These are phyloP conservation scores for Penicillium paxilli DNA, from an alignment of 495 filamentous ascomycete genomes.

Conservation along the genomic window DNA sequence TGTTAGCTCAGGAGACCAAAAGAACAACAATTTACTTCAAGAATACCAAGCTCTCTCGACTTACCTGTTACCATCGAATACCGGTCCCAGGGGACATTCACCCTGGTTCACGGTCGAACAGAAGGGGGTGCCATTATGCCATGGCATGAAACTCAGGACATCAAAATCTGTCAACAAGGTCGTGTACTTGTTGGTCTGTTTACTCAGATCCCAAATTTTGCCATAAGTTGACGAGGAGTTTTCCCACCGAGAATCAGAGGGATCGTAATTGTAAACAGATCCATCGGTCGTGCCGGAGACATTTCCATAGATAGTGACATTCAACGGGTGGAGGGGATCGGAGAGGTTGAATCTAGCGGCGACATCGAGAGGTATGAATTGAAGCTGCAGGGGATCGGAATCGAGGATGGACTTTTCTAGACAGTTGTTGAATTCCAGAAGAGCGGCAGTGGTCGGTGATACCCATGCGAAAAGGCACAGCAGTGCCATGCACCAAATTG, in stretches of 20 bases:
- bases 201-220: slow-evolving; percentile 68
- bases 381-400: slow-evolving; percentile 58
- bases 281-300: slow-evolving; percentile 64
- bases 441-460: slow-evolving; percentile 49
- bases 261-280: slow-evolving; percentile 49
- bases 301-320: slow-evolving; percentile 86
- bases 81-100: slow-evolving; percentile 72
- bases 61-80: slow-evolving; percentile 63
- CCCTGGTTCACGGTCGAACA: slow-evolving; percentile 62
- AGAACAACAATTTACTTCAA: too few species aligned
- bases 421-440: slow-evolving; percentile 83
- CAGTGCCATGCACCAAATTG: slow-evolving; percentile 20
- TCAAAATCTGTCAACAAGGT: slow-evolving; percentile 69
- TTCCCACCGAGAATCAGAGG: slow-evolving; percentile 49
- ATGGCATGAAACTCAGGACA: slow-evolving; percentile 74
- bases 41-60: too few species aligned
- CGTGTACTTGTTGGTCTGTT: slow-evolving; percentile 56
- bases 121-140: slow-evolving; percentile 52
- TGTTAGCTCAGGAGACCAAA: neutral
- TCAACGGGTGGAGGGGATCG: slow-evolving; percentile 63
- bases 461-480: slow-evolving; percentile 20
- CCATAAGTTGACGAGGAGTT: slow-evolving; percentile 63
- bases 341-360: slow-evolving; percentile 69
- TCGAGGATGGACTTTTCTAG: slow-evolving; percentile 58
- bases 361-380: slow-evolving; percentile 75